A percentile compares a stretch with the other conserved stretches of the same genome.
phyloP scores from a whole-genome alignment of 805 yeast genomes.

The Lipomyces spencermartinsiae region DNA sequence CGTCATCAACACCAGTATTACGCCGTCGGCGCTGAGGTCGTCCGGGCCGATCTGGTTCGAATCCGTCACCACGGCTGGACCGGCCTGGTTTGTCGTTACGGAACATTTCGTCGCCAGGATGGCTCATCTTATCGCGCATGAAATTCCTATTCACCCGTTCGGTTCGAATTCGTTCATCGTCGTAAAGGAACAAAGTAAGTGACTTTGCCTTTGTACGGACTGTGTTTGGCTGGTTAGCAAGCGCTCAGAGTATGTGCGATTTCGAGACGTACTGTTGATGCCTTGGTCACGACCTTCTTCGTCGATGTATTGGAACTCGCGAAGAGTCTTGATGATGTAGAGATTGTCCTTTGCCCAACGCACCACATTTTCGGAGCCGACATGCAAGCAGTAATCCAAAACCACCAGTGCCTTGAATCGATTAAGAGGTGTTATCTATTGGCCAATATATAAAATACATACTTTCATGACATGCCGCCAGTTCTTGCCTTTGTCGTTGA shows the following conservation, averaged over 20 bases:
- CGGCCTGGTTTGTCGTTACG: constrained; percentile 4
- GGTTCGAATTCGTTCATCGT: constrained; percentile 75
- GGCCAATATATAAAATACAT: neutral
- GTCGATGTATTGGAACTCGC: constrained; percentile 85
- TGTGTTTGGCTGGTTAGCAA: neutral
- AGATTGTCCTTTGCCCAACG: constrained; percentile 90
- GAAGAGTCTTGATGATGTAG: constrained; percentile 83
- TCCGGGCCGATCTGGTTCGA: constrained; percentile 3
- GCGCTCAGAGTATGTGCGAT: neutral
- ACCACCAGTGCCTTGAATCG: constrained; percentile 66
- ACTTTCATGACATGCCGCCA: constrained; percentile 93
- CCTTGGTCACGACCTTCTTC: constrained; percentile 84
- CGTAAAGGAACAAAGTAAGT: constrained; percentile 75
- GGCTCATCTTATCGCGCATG: constrained; percentile 34
- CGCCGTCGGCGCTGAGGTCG: constrained; percentile 18
- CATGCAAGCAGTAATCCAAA: constrained; percentile 81
- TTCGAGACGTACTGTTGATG: constrained; percentile 54
- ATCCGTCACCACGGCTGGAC: neutral
- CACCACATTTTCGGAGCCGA: constrained; percentile 87
- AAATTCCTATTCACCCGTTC: constrained; percentile 60
- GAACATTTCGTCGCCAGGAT: constrained; percentile 18
- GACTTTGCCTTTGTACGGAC: constrained; percentile 87
- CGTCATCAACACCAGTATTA: constrained; percentile 8
- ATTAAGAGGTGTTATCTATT: neutral
- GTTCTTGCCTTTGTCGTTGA: constrained; percentile 94